A percentile compares a stretch with the other conserved stretches of the same genome.
These are phyloP conservation scores for Saccharomycopsis synnaedendra DNA, from an alignment of 805 yeast species.

Conservation along the genomic window DNA sequence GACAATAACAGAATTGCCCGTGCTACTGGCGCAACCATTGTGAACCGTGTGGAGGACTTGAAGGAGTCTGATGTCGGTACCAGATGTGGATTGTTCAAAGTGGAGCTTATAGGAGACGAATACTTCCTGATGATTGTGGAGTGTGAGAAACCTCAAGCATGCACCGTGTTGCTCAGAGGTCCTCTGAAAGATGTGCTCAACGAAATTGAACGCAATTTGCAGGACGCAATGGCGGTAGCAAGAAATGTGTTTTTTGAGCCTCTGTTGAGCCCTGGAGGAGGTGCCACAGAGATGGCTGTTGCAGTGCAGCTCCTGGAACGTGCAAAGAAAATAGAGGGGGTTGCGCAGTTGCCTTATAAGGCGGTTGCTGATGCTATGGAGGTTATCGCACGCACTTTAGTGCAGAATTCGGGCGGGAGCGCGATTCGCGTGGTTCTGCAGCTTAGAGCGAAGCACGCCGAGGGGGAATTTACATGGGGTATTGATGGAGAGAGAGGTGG, in stretches of 20 bases:
- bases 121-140: conserved; percentile 78
- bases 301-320: conserved; percentile 78
- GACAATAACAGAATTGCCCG: conserved; percentile 95
- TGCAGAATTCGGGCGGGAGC: conserved; percentile 97
- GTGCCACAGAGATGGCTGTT: conserved; percentile 99
- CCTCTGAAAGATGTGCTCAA: conserved; percentile 94
- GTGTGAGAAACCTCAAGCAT: conserved; percentile 81
- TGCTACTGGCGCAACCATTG: conserved; percentile 96
- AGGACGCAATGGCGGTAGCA: conserved; percentile 97
- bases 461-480: conserved; percentile 78
- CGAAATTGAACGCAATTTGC: conserved; percentile 93
- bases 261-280: conserved; percentile 94
- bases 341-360: conserved; percentile 97
- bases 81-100: conserved; percentile 81
- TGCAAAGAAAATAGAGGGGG: conserved; percentile 88
- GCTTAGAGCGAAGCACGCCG: conserved; percentile 92
- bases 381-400: conserved; percentile 93
- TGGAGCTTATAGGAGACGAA: conserved; percentile 95
- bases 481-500: conserved; percentile 92
- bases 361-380: conserved; percentile 99
- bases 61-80: conserved; percentile 86
- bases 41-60: conserved; percentile 89
- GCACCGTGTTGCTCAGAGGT: conserved; percentile 87
- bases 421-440: conserved; percentile 84
- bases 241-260: conserved; percentile 94